These are phyloP conservation scores for Rhizomucor miehei DNA, from an alignment of 371 early-diverging fungal species.

Conservation along the genomic window DNA sequence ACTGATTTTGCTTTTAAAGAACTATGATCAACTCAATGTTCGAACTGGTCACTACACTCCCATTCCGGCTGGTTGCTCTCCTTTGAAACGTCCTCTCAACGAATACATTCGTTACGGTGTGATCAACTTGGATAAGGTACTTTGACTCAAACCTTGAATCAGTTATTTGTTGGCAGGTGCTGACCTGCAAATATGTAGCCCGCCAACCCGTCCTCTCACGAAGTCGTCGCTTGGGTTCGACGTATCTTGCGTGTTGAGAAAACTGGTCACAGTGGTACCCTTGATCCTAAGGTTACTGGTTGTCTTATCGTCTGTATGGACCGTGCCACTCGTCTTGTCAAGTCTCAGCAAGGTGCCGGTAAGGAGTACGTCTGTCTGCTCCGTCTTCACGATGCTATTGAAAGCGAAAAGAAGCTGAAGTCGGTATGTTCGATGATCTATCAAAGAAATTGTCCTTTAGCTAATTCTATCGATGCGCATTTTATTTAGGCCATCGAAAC, in stretches of 20 bases:
- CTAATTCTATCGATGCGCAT: no score
- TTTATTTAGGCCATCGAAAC: conserved; percentile 79
- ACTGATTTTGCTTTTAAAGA: conserved; percentile 42
- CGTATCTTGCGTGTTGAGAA: conserved; percentile 98
- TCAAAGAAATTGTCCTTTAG: background rate
- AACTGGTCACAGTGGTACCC: conserved; percentile 99
- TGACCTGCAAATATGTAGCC: conserved; percentile 84
- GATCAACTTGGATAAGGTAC: conserved; percentile 82
- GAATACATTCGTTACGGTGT: conserved; percentile 97
- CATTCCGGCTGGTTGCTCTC: conserved; percentile 94
- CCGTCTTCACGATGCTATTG: conserved; percentile 93
- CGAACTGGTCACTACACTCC: conserved; percentile 98
- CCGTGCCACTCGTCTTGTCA: conserved; percentile 98
- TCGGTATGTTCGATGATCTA: conserved; percentile 38
- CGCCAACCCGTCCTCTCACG: conserved; percentile 99
- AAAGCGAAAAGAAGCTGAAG: conserved; percentile 81
- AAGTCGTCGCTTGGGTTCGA: conserved; percentile 99
- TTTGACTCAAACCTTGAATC: background rate
- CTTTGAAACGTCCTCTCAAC: conserved; percentile 90
- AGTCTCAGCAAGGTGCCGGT: conserved; percentile 99
- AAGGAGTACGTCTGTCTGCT: conserved; percentile 99
- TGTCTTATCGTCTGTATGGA: conserved; percentile 99
- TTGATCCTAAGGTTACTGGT: conserved; percentile 99
- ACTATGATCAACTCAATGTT: conserved; percentile 98
- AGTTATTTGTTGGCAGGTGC: no score